These are phyloP conservation scores for Termitomyces sp. DNA, from an alignment of 768 basidiomycete species.

Conservation along the genomic window DNA sequence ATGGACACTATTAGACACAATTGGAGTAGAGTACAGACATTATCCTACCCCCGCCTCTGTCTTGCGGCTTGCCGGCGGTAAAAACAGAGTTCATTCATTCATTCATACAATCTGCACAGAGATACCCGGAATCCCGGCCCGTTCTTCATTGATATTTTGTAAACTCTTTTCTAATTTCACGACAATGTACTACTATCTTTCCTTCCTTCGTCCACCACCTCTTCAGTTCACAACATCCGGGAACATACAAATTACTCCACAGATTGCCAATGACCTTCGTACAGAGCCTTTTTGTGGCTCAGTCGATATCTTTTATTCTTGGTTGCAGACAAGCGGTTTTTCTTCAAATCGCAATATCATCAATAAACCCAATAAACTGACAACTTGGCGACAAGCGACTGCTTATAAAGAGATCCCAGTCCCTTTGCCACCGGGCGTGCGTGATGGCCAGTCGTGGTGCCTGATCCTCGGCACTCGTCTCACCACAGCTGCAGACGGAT, in stretches of 20 bases:
- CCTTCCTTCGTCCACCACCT: constrained; percentile 86
- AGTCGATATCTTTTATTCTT: constrained; percentile 67
- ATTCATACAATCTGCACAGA: neutral
- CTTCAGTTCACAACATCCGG: constrained; percentile 35
- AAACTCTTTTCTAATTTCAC: neutral
- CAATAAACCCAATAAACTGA: constrained; percentile 55
- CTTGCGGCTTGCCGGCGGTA: too few species aligned
- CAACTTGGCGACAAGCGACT: constrained; percentile 60
- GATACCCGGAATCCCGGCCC: constrained; percentile 3
- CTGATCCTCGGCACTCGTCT: constrained; percentile 49
- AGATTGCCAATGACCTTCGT: constrained; percentile 85
- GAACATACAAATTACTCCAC: constrained; percentile 64
- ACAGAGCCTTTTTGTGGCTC: constrained; percentile 59
- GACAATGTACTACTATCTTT: constrained; percentile 51
- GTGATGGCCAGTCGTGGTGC: constrained; percentile 56
- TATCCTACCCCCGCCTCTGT: too few species aligned
- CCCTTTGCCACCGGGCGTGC: constrained; percentile 48
- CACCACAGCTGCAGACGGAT: constrained; percentile 9
- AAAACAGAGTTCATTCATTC: too few species aligned
- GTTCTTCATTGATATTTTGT: neutral
- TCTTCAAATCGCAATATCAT: constrained; percentile 13
- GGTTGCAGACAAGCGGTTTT: constrained; percentile 31
- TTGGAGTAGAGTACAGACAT: too few species aligned
- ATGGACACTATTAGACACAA: too few species aligned
- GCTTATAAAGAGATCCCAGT: constrained; percentile 76